phyloP scores from a whole-genome alignment of 1,284 basidiomycete genomes.

The Malassezia furfur region DNA sequence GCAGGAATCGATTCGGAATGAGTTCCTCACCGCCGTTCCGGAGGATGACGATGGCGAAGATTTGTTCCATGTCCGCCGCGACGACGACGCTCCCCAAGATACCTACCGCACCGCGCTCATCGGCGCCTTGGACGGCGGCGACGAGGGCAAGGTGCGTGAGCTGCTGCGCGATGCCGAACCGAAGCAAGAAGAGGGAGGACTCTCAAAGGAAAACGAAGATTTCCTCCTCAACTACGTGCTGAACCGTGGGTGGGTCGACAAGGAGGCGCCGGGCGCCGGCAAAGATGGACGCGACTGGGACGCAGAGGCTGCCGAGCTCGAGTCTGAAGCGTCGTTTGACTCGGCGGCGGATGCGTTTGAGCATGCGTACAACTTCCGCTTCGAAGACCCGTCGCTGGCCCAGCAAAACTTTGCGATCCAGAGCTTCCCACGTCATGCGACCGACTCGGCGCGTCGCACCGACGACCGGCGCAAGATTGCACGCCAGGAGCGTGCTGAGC shows the following conservation, averaged over 20 bases:
- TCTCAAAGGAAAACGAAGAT: slow-evolving; percentile 62
- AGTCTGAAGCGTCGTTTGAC: slow-evolving; percentile 42
- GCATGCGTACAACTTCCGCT: slow-evolving; percentile 47
- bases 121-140: slow-evolving; percentile 3
- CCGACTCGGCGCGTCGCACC: slow-evolving; percentile 33
- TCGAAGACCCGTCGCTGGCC: slow-evolving; percentile 33
- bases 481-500: slow-evolving; percentile 33
- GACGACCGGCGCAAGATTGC: slow-evolving; percentile 43
- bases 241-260: slow-evolving; percentile 46
- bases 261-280: slow-evolving; percentile 5
- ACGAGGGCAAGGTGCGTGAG: slow-evolving; percentile 6
- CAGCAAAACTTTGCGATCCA: slow-evolving; percentile 33
- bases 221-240: slow-evolving; percentile 61
- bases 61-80: slow-evolving; percentile 10
- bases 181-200: neutral
- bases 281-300: slow-evolving; percentile 33
- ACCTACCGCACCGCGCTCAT: slow-evolving; percentile 6
- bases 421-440: slow-evolving; percentile 34
- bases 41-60: slow-evolving; percentile 9
- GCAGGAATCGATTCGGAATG: slow-evolving; percentile 14
- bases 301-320: slow-evolving; percentile 43
- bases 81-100: neutral
- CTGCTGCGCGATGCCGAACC: slow-evolving; percentile 4
- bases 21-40: slow-evolving; percentile 12
- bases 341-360: slow-evolving; percentile 45